A percentile compares a stretch with the other conserved stretches of the same genome.
phyloP scores from a whole-genome alignment of 129 eudicot species.

The Gnaphalium uliginosum region DNA sequence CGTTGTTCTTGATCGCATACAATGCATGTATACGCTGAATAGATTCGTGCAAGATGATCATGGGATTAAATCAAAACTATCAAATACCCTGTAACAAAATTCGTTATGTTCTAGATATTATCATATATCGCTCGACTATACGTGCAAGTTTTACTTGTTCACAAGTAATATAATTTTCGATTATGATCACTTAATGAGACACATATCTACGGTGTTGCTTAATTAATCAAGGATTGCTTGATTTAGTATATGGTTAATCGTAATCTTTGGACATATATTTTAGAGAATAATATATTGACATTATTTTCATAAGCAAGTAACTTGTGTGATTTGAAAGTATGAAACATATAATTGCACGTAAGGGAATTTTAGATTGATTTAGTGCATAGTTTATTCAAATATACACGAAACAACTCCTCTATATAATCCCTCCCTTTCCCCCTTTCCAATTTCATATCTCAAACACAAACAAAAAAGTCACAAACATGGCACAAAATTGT shows the following conservation, averaged over 20 bases:
- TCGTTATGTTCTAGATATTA: neutral
- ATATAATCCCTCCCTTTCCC: conserved; percentile 23
- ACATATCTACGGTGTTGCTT: neutral
- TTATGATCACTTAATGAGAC: neutral
- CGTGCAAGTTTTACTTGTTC: neutral
- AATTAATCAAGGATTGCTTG: conserved; percentile 1
- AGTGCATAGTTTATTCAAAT: conserved; percentile 9
- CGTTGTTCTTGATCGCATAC: neutral
- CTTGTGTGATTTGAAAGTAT: conserved; percentile 15
- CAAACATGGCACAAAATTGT: conserved; percentile 36
- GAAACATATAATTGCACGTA: conserved; percentile 20
- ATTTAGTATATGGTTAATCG: conserved; percentile 6
- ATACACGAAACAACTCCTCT: conserved; percentile 10
- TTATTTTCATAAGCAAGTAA: conserved; percentile 19
- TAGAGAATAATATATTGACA: neutral
- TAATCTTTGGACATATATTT: neutral
- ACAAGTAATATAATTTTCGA: neutral
- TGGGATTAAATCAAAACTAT: neutral
- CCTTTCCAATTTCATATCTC: conserved; percentile 24
- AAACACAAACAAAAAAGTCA: conserved; percentile 16
- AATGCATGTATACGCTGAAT: neutral
- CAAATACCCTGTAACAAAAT: neutral
- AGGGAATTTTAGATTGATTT: conserved; percentile 17
- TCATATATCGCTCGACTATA: neutral
- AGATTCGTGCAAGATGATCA: neutral